These are phyloP conservation scores for Auricularia heimuer DNA, from an alignment of 768 basidiomycete genomes.

Conservation along the genomic window DNA sequence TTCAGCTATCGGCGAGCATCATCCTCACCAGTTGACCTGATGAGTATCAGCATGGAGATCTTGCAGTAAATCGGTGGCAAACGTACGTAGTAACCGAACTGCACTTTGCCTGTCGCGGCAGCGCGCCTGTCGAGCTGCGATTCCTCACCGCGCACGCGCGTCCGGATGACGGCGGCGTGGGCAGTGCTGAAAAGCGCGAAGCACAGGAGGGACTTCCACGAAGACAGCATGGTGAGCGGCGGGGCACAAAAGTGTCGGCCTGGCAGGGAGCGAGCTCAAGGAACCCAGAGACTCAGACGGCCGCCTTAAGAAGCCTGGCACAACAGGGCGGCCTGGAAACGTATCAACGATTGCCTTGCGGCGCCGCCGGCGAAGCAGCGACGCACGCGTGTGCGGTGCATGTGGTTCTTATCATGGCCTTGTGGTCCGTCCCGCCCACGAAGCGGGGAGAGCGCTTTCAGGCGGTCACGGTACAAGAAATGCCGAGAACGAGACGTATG, in stretches of 20 bases:
- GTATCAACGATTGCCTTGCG: too few species aligned
- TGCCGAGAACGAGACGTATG: too few species aligned
- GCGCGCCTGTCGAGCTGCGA: background rate
- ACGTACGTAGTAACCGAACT: background rate
- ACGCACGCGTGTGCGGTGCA: too few species aligned
- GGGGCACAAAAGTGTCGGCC: background rate
- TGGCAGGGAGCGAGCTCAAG: background rate
- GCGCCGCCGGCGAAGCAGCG: too few species aligned
- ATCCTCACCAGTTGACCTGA: background rate
- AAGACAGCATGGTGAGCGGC: background rate
- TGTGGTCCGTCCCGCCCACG: too few species aligned
- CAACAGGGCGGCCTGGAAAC: too few species aligned
- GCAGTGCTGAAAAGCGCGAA: background rate
- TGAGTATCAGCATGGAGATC: background rate
- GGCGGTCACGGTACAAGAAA: too few species aligned
- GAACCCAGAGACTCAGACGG: background rate
- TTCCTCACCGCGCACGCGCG: background rate
- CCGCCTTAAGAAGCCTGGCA: too few species aligned
- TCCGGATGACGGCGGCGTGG: conserved; percentile 1
- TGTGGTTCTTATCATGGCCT: too few species aligned
- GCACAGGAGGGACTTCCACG: background rate
- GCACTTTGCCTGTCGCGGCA: background rate
- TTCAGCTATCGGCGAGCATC: too few species aligned
- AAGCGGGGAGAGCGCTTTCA: too few species aligned
- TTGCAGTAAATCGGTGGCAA: background rate